These are phyloP conservation scores for Solanum gandarillasii DNA, from an alignment of 257 asterid genomes.

Conservation along the genomic window DNA sequence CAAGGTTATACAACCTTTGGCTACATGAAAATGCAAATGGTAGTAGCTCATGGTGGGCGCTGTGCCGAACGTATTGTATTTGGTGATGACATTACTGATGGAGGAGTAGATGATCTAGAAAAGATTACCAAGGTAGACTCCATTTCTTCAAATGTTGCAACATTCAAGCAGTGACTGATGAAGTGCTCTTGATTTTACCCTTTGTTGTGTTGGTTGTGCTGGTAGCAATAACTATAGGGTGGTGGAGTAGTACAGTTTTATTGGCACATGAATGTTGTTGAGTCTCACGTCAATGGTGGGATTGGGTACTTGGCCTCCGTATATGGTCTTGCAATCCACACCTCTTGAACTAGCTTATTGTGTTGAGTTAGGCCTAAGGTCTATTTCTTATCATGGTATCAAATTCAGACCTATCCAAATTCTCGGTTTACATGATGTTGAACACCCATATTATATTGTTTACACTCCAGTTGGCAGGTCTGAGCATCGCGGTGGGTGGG, in stretches of 20 bases:
- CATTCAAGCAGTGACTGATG: neutral
- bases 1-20: conserved; percentile 90
- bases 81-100: conserved; percentile 93
- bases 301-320: neutral
- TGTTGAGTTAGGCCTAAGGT: neutral
- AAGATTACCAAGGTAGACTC: conserved; percentile 78
- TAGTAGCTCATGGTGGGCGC: conserved; percentile 98
- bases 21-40: conserved; percentile 99
- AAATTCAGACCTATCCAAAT: neutral
- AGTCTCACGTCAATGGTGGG: neutral
- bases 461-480: neutral
- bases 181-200: neutral
- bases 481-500: neutral
- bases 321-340: neutral
- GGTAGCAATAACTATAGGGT: neutral
- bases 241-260: neutral
- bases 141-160: neutral
- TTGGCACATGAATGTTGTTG: neutral
- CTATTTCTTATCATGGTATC: neutral
- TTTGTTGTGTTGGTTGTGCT: neutral
- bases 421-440: neutral
- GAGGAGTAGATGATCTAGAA: conserved; percentile 87
- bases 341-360: neutral
- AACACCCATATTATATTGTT: neutral
- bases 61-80: conserved; percentile 91